These are phyloP conservation scores for Blastosporella zonata DNA, from an alignment of 1,284 basidiomycete species.

Conservation along the genomic window DNA sequence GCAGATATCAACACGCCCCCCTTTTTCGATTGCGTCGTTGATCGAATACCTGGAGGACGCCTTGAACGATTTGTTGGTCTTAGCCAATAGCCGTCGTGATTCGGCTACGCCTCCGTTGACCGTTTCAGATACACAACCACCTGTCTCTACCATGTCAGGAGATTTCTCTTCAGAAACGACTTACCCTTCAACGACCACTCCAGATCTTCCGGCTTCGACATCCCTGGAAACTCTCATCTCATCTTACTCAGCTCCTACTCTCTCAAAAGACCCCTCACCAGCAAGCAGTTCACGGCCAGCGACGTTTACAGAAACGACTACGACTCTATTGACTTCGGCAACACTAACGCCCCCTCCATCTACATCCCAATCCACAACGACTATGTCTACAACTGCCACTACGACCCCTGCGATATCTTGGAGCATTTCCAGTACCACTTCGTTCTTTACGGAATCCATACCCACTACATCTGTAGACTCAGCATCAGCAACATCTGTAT, in stretches of 20 bases:
- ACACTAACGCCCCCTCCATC: not conserved
- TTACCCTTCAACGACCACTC: not conserved
- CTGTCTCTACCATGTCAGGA: not conserved
- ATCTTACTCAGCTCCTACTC: not conserved
- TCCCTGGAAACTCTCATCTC: not conserved
- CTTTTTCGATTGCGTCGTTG: not conserved
- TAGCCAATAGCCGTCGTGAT: not conserved
- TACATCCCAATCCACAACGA: not conserved
- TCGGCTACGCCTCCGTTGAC: not conserved
- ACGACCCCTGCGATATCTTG: not conserved
- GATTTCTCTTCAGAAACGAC: not conserved
- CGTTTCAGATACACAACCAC: not conserved
- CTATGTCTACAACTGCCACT: not conserved
- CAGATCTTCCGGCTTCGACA: not conserved
- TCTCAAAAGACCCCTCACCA: not conserved
- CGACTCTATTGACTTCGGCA: not conserved
- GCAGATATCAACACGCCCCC: not conserved
- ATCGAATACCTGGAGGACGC: not conserved
- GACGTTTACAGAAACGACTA: not conserved
- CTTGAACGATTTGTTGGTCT: not conserved
- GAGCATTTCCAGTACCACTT: not conserved
- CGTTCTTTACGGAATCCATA: not conserved
- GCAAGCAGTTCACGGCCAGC: not conserved
- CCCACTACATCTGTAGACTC: slow-evolving; percentile 11
- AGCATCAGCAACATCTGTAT: slow-evolving; percentile 2